Evolutionary conservation across 1,139 yeast genomes (phyloP), one percentile per base, ranked within the genome.

Genomic region (Yamadazyma diospyri): DNA sequence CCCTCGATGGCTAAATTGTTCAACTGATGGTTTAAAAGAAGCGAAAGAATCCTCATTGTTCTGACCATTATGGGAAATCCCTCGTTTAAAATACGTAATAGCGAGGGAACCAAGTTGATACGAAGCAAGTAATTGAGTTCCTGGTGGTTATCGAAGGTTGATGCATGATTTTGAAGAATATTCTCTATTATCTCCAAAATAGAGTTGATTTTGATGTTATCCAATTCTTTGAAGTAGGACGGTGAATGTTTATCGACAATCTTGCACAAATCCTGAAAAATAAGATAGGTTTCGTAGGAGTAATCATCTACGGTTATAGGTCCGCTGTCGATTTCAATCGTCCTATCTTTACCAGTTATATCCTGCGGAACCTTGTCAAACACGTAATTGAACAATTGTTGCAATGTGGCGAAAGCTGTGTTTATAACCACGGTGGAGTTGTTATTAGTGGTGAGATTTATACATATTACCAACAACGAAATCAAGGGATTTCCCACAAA

Each of bases 381-480:
- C 0, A 87, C 72, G 23, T 82, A 76, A 25, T 82, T 76, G 32
- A 88, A 73, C 29, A 92, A 60, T 53, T 92, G 97, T 45, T 88
- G 94, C 30, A 88, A 70, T 2, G 97, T 87, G 2, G 97, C 98
- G 30, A 87, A 78, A 0, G 97, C 97, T 0, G 97, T 85, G 46
- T 88, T 89, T n/a, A 78, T 71, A 3, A 92, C 95, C 41, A 85
- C 84, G 0, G 84, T 77, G 4, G 81, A 72, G 45, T 82, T 83
- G 41, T 78, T 83, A 13, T 78, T 72, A 6, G 78, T 64, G 33
- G 86, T 88, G 33, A 92, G 66, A 25, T 77, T 70, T 0, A 94
- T 72, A 49, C 95, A 86, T 6, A 92, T 76, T 14, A 64, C 63
- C 25, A 89, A 59, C n/a, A 87, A 55, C 36, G 73, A 74, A 6